Conservation (phyloP, 23 red algal species). For the Gracilariopsis chorda region DNA sequence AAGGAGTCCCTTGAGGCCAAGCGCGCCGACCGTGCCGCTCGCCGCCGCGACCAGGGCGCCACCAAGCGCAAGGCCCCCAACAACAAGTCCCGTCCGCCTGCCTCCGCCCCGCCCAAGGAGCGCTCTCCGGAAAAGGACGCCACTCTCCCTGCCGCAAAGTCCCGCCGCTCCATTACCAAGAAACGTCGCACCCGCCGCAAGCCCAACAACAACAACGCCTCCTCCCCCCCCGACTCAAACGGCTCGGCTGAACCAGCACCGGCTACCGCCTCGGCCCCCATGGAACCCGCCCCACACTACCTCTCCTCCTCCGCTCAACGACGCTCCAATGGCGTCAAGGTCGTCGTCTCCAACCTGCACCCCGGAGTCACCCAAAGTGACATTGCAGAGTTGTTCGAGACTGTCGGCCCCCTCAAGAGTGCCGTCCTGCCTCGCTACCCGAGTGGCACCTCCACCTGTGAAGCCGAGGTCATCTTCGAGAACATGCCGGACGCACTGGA, state of each 20-base stretch:
- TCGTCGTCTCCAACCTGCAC: slow-evolving; percentile 72
- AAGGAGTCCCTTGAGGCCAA: slow-evolving; percentile 54
- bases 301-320: not conserved
- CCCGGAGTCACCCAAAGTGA: slow-evolving; percentile 72
- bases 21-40: slow-evolving; percentile 10
- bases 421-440: slow-evolving; percentile 25
- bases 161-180: slow-evolving; percentile 35
- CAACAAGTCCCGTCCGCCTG: not conserved
- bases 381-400: slow-evolving; percentile 72
- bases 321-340: slow-evolving; percentile 31
- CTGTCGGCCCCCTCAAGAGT: slow-evolving; percentile 60
- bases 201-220: not conserved
- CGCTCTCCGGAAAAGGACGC: not conserved
- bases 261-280: not conserved
- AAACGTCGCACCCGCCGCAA: slow-evolving; percentile 35
- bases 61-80: slow-evolving; percentile 19
- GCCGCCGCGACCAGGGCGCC: not conserved
- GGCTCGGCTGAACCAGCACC: not conserved
- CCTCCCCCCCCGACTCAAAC: not conserved
- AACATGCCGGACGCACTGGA: slow-evolving; percentile 70
- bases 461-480: slow-evolving; percentile 81
- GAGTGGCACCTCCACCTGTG: slow-evolving; percentile 39
- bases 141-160: slow-evolving; percentile 3
- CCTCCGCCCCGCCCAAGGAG: not conserved
- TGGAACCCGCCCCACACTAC: not conserved